Base-by-base conservation (phyloP, 2,329 filamentous ascomycete genomes). In the Emmonsiellopsis sp. region DNA sequence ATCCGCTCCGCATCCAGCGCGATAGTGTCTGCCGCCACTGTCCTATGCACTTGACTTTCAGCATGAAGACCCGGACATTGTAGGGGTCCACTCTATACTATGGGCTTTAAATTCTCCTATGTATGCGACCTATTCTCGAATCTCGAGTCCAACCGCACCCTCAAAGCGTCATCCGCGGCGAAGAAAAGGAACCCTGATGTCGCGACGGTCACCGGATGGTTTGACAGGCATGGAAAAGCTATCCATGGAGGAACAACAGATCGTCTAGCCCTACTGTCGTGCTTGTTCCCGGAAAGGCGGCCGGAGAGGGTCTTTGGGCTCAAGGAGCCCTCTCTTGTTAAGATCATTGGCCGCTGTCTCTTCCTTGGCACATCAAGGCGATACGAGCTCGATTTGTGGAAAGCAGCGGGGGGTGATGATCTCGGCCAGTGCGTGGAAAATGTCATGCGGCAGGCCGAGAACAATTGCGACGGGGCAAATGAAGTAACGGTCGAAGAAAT, bases 221-320 rank as follows among this genome's bases (percentile, higher is more conserved):
- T 94, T 67, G 65, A 67, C 11, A 71, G 74, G 1, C 80, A 95
- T 65, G 79, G 80, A 5, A 67, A 69, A 13, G 68, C 70, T 1
- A 76, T 95, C 13, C 72, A 84, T 63, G 73, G 76, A 0, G 70
- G 79, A 7, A 74, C 78, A 31, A 81, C 80, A 1, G 73, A 84
- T 61, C 73, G 77, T 1, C 72, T 80, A 1, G 85, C 87, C 2
- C 71, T 95, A 1, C 73, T 95, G 0, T 91, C 87, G 1, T 84
- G 85, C 2, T 70, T 96, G 0, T 78, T 94, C 0, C 89, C 90
- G 0, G 84, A 90, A 57, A 83, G 79, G 58, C 78, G 89, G 51
- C 84, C 82, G 2, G 89, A 95, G 64, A 80, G 89, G 31, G 86
- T 92, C 1, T 95, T 91, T 65, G 79, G 77, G 38, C 75, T 95